Conservation (phyloP, 1,284 basidiomycete genomes). For the Cutaneotrichosporon curvatum region DNA sequence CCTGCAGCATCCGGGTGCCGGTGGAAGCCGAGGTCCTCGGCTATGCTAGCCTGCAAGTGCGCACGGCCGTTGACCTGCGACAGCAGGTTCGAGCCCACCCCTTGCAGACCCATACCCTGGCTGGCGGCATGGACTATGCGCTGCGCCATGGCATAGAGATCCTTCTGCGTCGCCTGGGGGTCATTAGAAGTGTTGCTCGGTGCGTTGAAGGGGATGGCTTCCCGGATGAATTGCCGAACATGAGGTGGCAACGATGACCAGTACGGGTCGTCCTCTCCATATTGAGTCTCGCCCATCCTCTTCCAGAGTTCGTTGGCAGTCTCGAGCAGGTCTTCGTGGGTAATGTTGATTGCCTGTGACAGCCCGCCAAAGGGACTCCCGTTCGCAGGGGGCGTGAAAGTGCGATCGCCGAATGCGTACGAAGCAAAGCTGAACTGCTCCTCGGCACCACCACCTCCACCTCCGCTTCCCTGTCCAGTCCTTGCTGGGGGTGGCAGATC, state of each 20-base stretch:
- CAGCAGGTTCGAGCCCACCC: slow-evolving; percentile 38
- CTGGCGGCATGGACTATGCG: slow-evolving; percentile 54
- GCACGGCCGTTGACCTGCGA: slow-evolving; percentile 28
- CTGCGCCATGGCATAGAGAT: slow-evolving; percentile 62
- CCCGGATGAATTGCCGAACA: slow-evolving; percentile 53
- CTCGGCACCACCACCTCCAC: neutral
- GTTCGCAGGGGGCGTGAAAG: slow-evolving; percentile 15
- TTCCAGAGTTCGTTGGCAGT: slow-evolving; percentile 47
- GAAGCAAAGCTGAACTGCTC: slow-evolving; percentile 18
- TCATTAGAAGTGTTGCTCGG: slow-evolving; percentile 27
- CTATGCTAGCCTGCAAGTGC: slow-evolving; percentile 32
- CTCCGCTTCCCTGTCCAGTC: neutral
- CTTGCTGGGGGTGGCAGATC: neutral
- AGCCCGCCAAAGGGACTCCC: slow-evolving; percentile 27
- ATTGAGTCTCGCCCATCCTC: slow-evolving; percentile 46
- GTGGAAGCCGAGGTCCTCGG: slow-evolving; percentile 50
- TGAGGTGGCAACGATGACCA: slow-evolving; percentile 55
- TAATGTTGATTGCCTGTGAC: slow-evolving; percentile 36
- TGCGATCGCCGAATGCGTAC: slow-evolving; percentile 17
- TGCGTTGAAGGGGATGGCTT: slow-evolving; percentile 50
- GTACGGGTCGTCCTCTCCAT: slow-evolving; percentile 53
- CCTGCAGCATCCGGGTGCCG: slow-evolving; percentile 47
- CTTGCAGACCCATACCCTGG: slow-evolving; percentile 49
- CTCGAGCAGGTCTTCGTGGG: slow-evolving; percentile 45
- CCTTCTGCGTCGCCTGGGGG: slow-evolving; percentile 34